Conservation (phyloP, 768 basidiomycete species). For the Leccinum ochraceum region DNA sequence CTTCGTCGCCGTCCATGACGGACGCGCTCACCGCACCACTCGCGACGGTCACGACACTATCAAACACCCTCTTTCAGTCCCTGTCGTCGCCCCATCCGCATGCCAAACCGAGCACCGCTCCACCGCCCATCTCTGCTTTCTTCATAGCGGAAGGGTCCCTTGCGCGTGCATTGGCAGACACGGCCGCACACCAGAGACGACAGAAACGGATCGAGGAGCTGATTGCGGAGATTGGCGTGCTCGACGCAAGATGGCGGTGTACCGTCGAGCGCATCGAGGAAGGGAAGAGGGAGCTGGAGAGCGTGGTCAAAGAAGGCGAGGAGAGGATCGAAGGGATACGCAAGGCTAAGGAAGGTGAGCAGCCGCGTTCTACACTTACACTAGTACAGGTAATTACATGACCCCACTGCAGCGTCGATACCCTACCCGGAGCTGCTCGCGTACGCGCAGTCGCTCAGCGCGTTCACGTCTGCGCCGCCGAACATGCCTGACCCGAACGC, state of each 20-base stretch:
- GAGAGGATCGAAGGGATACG: constrained; percentile 68
- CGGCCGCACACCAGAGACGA: constrained; percentile 72
- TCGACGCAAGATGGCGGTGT: constrained; percentile 68
- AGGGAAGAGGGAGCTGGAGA: constrained; percentile 69
- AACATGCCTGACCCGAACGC: constrained; percentile 74
- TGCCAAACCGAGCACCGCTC: constrained; percentile 31
- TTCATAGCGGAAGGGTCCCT: constrained; percentile 62
- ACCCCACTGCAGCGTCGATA: constrained; percentile 56
- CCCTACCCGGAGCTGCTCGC: constrained; percentile 82
- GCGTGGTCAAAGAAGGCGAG: constrained; percentile 73
- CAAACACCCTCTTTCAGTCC: constrained; percentile 71
- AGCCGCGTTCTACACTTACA: background rate
- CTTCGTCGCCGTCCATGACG: constrained; percentile 47
- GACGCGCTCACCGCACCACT: constrained; percentile 62
- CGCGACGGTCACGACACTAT: constrained; percentile 58
- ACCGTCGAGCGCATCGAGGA: constrained; percentile 65
- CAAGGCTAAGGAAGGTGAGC: constrained; percentile 67
- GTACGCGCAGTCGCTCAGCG: constrained; percentile 82
- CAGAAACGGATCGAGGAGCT: constrained; percentile 73
- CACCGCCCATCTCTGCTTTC: constrained; percentile 56
- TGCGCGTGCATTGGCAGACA: constrained; percentile 63
- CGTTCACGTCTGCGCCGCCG: constrained; percentile 87
- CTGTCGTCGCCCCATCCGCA: constrained; percentile 60
- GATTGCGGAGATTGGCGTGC: constrained; percentile 65
- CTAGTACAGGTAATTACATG: background rate